Base-by-base conservation (phyloP, 768 basidiomycete species). In the Tephrocybe sp. region DNA sequence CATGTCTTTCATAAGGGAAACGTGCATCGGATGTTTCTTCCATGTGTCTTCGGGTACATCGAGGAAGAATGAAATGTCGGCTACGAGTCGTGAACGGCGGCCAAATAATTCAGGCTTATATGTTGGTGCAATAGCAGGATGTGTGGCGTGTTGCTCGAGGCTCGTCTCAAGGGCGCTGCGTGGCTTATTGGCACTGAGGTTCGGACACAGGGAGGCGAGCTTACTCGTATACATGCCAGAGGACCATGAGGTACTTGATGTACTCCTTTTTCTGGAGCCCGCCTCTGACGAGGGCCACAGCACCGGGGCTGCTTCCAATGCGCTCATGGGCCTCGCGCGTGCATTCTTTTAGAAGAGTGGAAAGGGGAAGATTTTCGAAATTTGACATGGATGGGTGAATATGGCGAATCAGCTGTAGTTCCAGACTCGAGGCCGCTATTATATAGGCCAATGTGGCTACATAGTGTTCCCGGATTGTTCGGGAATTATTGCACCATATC, bases 181-280 rank as follows among this genome's bases (percentile, higher is more conserved):
- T n/a, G 28, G 33, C 36, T n/a, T 17, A 21, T 38, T 51, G 33
- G 7, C 28, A 36, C 9, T 4, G 38, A 20, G 30, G 37, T 24
- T 20, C 32, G 20, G 15, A 8, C 5, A 56, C 38, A 3, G 37
- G 4, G 34, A 47, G n/a, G n/a, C n/a, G 14, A 23, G 70, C 83
- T 67, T 58, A 91, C 88, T 81, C 72, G 69, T 91, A 93, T 23
- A 93, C 70, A 59, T 88, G 78, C 82, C 85, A 90, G 23, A 92
- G 78, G 73, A 87, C 81, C 73, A 89, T 83, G 37, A 90, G 73
- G 67, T 81, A 87, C 39, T 77, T 75, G 15, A 83, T 68, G 64
- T 90, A 90, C 62, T 88, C 86, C 33, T 79, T 74, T 62, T 76
- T 75, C 49, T 73, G 69, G 25, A 88, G 73, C 51, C 77, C 71